Evolutionary conservation across 257 asterid species (phyloP), one percentile per base, ranked within the genome.

Genomic region (Ilex asprella): DNA sequence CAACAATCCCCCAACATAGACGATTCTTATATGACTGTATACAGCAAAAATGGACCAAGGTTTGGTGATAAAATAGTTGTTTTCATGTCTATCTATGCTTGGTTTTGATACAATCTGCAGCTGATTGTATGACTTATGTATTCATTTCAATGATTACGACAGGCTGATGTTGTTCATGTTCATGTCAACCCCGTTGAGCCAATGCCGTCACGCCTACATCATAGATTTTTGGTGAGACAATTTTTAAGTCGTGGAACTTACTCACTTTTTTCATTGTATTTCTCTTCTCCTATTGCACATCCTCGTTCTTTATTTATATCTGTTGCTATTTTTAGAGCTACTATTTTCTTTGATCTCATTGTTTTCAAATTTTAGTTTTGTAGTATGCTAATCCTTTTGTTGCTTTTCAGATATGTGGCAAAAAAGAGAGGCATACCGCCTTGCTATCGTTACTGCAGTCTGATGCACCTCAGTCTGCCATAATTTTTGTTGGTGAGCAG

Each of bases 31-130:
- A 86, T 32, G 97, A 88, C 76, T 84, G 95, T 54, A 78, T 84
- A 63, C 98, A 88, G 73, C 95, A 88, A 67, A 91, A 91, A 77
- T 91, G 97, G 98, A 91, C 97, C 73, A 86, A 87, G 93, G 98
- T 91, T 65, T 29, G 68, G 62, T 64, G 55, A 66, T 31, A 59
- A 31, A 21, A 21, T 21, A 0, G 27, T 21, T 21, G 27, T 41
- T 46, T 35, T 55, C 21, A 56, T 59, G 57, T 62, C 30, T 30
- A 60, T 56, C 58, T 65, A 47, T 44, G 41, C 12, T 39, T 51
- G 57, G 60, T 50, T 60, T 43, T 35, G 52, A 63, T 63, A 32
- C 27, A 21, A 41, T 52, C 68, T 30, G 69, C 62, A 67, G 50
- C 69, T 63, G 64, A 56, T 67, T 61, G 49, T 61, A 16, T 62